Evolutionary conservation across 2,329 filamentous ascomycete species (phyloP).

Genomic region (Cytospora leucostoma): DNA sequence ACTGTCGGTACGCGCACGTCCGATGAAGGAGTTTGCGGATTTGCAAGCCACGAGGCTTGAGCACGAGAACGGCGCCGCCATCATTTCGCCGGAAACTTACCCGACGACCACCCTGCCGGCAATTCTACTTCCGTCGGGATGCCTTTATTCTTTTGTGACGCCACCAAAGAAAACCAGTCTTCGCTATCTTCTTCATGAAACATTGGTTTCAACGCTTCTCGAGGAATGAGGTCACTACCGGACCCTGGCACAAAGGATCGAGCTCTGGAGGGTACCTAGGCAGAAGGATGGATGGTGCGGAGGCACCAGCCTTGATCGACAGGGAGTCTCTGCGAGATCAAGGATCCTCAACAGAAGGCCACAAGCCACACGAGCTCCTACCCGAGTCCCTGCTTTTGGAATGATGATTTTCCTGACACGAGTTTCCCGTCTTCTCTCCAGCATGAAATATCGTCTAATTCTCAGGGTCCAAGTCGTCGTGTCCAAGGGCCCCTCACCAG

Average conservation of each 20-base stretch:
- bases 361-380: slow-evolving; percentile 13
- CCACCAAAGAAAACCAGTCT: background rate
- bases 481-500: background rate
- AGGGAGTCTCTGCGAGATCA: background rate
- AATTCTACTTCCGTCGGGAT: background rate
- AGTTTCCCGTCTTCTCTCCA: slow-evolving; percentile 12
- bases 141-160: background rate
- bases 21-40: background rate
- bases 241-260: too few relatives aligned
- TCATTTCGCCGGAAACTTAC: background rate
- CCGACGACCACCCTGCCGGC: slow-evolving; percentile 1
- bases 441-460: background rate
- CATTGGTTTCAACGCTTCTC: background rate
- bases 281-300: background rate
- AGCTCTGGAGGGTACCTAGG: background rate
- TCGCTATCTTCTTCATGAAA: background rate
- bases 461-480: background rate
- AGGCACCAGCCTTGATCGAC: slow-evolving; percentile 20
- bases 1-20: slow-evolving; percentile 3
- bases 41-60: slow-evolving; percentile 13
- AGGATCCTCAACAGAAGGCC: background rate
- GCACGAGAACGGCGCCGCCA: slow-evolving; percentile 1
- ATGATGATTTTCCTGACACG: slow-evolving; percentile 1
- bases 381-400: slow-evolving; percentile 1
- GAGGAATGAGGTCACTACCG: background rate